Base-by-base conservation (phyloP, 1,139 yeast genomes). In the Lizanozyma gosingica region DNA sequence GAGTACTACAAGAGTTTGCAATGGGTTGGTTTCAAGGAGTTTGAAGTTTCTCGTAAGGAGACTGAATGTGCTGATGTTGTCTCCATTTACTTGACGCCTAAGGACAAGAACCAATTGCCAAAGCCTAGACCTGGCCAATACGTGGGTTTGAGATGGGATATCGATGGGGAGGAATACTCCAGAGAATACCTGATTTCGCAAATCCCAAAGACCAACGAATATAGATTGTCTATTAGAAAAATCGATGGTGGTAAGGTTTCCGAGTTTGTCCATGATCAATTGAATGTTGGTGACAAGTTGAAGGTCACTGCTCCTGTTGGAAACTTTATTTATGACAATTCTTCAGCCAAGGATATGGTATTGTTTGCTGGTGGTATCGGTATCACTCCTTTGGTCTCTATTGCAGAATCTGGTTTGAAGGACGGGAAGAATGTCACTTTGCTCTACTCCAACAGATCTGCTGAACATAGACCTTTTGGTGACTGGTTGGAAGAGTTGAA, bases 331-430 rank as follows among this genome's bases (percentile, higher is more conserved):
- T 65, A 71, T 51, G 51, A 60, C 37, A 60, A 62, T 16, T 43
- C 50, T 6, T 38, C 43, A n/a, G 47, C 50, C 8, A 50, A 52
- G 33, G 46, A 53, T 16, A 68, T 76, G 2, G 51, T 62, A 8
- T 56, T 79, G 35, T 57, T 78, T 40, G 71, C 76, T 22, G 83
- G 80, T 40, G 88, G 87, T 41, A 78, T 80, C 47, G 88, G 87
- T 47, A 73, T 79, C 43, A 81, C 87, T 2, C 87, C 88, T 35
- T 47, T 78, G 41, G 52, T 78, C 38, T 62, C 83, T 6, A 73
- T 79, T 54, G 52, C 72, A 29, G 73, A 73, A 47, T 51, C 60
- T 14, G 68, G 68, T 3, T 51, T 63, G 39, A 41, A 42, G 14
- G 50, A 52, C 17, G 60, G 59, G 2, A 54, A 58, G 44, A 50